A percentile compares a stretch with the other conserved stretches of the same genome.
Conservation (phyloP, 371 early-diverging fungal species). For the Apophysomyces trapeziformis region DNA sequence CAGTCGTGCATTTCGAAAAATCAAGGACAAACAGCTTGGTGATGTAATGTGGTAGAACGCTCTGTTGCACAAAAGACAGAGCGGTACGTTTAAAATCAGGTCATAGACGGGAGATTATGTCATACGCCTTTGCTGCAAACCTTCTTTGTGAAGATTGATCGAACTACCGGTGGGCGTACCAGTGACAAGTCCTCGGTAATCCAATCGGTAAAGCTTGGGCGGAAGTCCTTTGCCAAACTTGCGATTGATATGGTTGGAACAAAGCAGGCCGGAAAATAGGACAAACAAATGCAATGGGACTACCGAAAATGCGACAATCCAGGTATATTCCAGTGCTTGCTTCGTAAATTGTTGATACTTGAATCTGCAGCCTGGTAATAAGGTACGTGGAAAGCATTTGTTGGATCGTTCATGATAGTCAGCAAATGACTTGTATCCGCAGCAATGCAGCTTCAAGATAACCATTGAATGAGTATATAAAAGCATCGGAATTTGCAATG, state of each 20-base stretch:
- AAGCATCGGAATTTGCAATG: not conserved
- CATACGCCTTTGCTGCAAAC: slow-evolving; percentile 41
- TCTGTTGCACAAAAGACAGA: too few relatives aligned
- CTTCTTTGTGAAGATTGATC: slow-evolving; percentile 38
- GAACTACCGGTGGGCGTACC: slow-evolving; percentile 54
- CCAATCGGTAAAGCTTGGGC: slow-evolving; percentile 55
- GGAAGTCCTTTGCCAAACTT: slow-evolving; percentile 54
- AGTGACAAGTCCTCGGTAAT: slow-evolving; percentile 51
- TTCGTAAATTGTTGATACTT: slow-evolving; percentile 54
- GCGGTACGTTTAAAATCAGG: too few relatives aligned
- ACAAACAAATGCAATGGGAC: slow-evolving; percentile 56
- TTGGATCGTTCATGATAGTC: slow-evolving; percentile 62
- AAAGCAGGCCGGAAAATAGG: slow-evolving; percentile 53
- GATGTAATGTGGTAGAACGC: too few relatives aligned
- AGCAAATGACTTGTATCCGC: slow-evolving; percentile 56
- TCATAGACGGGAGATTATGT: not conserved
- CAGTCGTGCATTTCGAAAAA: too few relatives aligned
- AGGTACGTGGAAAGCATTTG: slow-evolving; percentile 62
- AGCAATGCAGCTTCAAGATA: slow-evolving; percentile 53
- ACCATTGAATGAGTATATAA: not conserved
- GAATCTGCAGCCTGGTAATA: slow-evolving; percentile 56
- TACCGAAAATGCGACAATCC: slow-evolving; percentile 53
- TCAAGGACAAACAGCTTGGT: too few relatives aligned
- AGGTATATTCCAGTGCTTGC: slow-evolving; percentile 42
- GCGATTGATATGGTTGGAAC: slow-evolving; percentile 64